Conservation (phyloP, 2,329 filamentous ascomycete genomes). For the Xylaria sp. region DNA sequence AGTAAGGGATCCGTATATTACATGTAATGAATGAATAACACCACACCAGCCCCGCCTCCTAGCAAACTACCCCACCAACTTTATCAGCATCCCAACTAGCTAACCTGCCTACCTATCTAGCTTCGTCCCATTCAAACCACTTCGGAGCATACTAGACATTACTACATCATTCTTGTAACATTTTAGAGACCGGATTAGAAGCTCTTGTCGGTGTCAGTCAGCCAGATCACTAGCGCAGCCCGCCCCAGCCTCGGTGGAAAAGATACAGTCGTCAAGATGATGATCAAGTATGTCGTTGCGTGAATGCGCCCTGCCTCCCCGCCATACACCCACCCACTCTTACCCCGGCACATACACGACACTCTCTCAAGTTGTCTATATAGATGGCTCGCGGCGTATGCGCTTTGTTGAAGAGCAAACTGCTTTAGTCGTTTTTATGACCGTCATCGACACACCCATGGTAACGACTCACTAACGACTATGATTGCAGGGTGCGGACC, state of each 20-base stretch:
- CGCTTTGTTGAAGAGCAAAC: not conserved
- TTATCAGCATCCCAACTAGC: slow-evolving; percentile 11
- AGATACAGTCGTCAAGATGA: slow-evolving; percentile 43
- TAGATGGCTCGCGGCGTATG: not conserved
- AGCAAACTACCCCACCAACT: slow-evolving; percentile 23
- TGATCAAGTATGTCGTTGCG: slow-evolving; percentile 44
- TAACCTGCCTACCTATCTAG: not conserved
- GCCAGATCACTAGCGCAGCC: not conserved
- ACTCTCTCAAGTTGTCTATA: too few relatives aligned
- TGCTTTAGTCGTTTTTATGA: not conserved
- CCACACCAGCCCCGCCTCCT: slow-evolving; percentile 23
- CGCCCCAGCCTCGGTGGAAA: not conserved
- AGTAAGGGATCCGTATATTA: too few relatives aligned
- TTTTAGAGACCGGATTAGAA: not conserved
- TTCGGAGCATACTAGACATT: not conserved
- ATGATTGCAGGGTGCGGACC: slow-evolving; percentile 82
- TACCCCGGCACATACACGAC: too few relatives aligned
- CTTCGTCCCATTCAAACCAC: slow-evolving; percentile 9
- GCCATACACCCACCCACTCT: slow-evolving; percentile 10
- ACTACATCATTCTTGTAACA: not conserved
- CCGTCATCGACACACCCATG: too few relatives aligned
- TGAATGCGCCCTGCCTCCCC: slow-evolving; percentile 24
- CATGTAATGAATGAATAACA: not conserved
- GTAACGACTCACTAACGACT: slow-evolving; percentile 23
- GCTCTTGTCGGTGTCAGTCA: not conserved